Evolutionary conservation across 23 red algal genomes (phyloP).

Genomic region (Chondrus crispus): DNA sequence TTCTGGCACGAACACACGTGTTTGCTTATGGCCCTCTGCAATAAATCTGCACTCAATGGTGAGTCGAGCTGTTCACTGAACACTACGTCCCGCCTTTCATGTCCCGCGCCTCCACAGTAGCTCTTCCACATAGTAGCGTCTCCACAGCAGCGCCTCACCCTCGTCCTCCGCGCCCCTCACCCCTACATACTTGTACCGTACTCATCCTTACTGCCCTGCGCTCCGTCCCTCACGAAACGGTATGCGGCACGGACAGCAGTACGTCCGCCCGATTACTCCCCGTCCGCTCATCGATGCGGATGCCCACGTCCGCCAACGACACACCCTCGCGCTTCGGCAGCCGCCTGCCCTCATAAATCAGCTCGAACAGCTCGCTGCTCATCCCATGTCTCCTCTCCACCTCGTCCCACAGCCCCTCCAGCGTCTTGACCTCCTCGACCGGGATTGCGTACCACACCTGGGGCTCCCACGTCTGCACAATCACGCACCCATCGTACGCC

Average conservation of each 20-base stretch:
- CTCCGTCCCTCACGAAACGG: neutral
- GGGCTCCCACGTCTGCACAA: neutral
- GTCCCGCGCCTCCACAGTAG: too few relatives aligned
- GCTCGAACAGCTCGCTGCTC: neutral
- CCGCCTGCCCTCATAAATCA: neutral
- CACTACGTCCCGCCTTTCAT: too few relatives aligned
- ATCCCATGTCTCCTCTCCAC: neutral
- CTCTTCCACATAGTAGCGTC: too few relatives aligned
- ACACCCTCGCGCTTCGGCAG: neutral
- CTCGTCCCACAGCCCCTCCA: neutral
- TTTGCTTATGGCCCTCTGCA: too few relatives aligned
- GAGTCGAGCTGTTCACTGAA: too few relatives aligned
- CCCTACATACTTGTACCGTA: too few relatives aligned
- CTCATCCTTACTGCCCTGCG: too few relatives aligned
- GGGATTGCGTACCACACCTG: neutral
- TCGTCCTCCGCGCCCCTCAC: too few relatives aligned
- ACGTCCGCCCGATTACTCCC: neutral
- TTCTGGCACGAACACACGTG: too few relatives aligned
- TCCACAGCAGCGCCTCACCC: too few relatives aligned
- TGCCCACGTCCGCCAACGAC: neutral
- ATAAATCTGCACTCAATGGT: too few relatives aligned
- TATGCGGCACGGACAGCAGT: neutral
- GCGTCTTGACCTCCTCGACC: neutral
- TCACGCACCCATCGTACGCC: neutral
- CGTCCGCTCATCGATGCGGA: neutral